Evolutionary conservation across 441 rosid species (phyloP).

Genomic region (Brassica balearica): DNA sequence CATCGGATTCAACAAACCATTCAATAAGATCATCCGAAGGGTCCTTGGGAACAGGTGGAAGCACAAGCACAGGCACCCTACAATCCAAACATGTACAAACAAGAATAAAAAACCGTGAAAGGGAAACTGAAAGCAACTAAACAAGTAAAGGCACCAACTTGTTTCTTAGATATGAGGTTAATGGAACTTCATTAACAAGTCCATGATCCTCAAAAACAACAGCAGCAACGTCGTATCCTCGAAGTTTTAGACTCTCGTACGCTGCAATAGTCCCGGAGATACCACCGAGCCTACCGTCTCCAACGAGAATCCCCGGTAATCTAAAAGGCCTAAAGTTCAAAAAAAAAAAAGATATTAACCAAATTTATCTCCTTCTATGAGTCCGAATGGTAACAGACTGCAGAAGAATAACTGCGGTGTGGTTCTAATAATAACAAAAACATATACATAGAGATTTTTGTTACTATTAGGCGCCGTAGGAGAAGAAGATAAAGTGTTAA

Average conservation of each 20-base stretch:
- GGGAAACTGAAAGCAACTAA: constrained; percentile 7
- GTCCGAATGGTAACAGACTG: too few relatives aligned
- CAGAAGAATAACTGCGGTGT: too few relatives aligned
- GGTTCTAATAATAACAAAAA: too few relatives aligned
- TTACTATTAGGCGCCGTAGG: not conserved
- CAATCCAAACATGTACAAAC: constrained; percentile 25
- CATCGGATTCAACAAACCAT: constrained; percentile 72
- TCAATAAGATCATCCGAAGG: constrained; percentile 77
- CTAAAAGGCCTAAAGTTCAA: constrained; percentile 71
- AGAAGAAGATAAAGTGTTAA: constrained; percentile 28
- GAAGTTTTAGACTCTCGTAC: constrained; percentile 76
- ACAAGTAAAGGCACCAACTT: constrained; percentile 48
- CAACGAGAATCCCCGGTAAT: constrained; percentile 86
- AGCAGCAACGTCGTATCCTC: constrained; percentile 88
- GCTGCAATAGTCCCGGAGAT: constrained; percentile 95
- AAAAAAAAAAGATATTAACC: constrained; percentile 11
- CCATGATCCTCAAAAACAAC: constrained; percentile 81
- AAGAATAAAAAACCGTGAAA: constrained; percentile 16
- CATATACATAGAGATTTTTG: too few relatives aligned
- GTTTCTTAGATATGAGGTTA: constrained; percentile 71
- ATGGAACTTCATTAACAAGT: constrained; percentile 79
- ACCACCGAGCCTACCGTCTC: constrained; percentile 95
- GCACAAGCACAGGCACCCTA: constrained; percentile 89
- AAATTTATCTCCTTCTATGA: constrained; percentile 1
- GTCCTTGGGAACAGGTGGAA: constrained; percentile 81